Conservation (phyloP, 1,284 basidiomycete genomes). For the Ganoderma resinaceum region DNA sequence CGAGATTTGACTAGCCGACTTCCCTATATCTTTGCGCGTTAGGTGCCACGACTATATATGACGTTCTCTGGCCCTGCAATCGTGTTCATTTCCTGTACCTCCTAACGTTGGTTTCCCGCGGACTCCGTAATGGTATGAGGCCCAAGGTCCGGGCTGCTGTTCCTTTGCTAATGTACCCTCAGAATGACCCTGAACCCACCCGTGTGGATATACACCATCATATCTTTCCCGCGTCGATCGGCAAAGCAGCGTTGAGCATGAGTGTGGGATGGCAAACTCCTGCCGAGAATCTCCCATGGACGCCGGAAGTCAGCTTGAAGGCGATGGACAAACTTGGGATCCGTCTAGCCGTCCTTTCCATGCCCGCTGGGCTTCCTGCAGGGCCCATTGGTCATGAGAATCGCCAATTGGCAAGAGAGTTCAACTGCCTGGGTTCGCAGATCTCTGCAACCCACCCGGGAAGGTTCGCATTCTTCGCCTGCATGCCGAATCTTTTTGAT, state of each 20-base stretch:
- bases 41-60: neutral
- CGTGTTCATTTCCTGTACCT: neutral
- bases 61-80: neutral
- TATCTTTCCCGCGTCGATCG: slow-evolving; percentile 60
- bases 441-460: slow-evolving; percentile 55
- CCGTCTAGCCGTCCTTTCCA: slow-evolving; percentile 67
- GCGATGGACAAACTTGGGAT: slow-evolving; percentile 66
- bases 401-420: slow-evolving; percentile 48
- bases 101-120: neutral
- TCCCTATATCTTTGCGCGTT: neutral
- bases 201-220: slow-evolving; percentile 79
- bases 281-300: slow-evolving; percentile 69
- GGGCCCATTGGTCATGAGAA: slow-evolving; percentile 51
- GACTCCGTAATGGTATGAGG: slow-evolving; percentile 6
- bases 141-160: neutral
- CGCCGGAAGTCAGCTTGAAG: slow-evolving; percentile 57
- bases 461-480: slow-evolving; percentile 73
- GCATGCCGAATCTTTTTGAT: slow-evolving; percentile 65
- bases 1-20: neutral
- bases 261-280: slow-evolving; percentile 67
- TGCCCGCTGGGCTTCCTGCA: slow-evolving; percentile 60
- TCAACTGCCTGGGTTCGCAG: slow-evolving; percentile 55
- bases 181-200: slow-evolving; percentile 4
- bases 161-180: neutral
- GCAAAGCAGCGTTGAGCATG: slow-evolving; percentile 44